phyloP scores from a whole-genome alignment of 148 eudicot genomes.

The Chenopodium formosanum region DNA sequence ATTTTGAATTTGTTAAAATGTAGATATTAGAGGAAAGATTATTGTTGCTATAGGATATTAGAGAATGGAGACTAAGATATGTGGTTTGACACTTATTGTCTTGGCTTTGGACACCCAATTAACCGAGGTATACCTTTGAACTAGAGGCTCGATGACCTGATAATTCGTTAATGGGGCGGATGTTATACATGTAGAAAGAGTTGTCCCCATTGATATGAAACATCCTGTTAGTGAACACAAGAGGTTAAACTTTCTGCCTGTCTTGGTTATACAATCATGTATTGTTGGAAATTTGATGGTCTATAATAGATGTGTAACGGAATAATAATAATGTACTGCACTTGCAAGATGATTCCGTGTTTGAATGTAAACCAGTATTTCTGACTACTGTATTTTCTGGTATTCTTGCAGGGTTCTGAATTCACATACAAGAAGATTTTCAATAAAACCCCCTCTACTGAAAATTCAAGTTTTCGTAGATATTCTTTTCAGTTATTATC shows the following conservation, averaged over 20 bases:
- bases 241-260: neutral
- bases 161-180: neutral
- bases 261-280: neutral
- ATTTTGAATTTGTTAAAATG: neutral
- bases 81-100: neutral
- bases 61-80: neutral
- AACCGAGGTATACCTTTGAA: neutral
- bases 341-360: slow-evolving; percentile 3
- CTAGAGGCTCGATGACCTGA: neutral
- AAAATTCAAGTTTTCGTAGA: slow-evolving; percentile 29
- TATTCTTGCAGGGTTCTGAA: slow-evolving; percentile 54
- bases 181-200: neutral
- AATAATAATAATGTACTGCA: neutral
- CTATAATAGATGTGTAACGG: neutral
- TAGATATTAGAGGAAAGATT: neutral
- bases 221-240: neutral
- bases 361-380: neutral
- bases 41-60: neutral
- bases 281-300: neutral
- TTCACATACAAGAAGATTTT: slow-evolving; percentile 32
- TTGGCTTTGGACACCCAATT: neutral
- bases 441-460: slow-evolving; percentile 22
- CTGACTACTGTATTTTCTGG: neutral
- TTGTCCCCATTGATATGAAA: neutral
- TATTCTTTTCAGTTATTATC: slow-evolving; percentile 28